These are phyloP conservation scores for Tetrapisispora nanseiensis DNA, from an alignment of 805 yeast genomes.

Conservation along the genomic window DNA sequence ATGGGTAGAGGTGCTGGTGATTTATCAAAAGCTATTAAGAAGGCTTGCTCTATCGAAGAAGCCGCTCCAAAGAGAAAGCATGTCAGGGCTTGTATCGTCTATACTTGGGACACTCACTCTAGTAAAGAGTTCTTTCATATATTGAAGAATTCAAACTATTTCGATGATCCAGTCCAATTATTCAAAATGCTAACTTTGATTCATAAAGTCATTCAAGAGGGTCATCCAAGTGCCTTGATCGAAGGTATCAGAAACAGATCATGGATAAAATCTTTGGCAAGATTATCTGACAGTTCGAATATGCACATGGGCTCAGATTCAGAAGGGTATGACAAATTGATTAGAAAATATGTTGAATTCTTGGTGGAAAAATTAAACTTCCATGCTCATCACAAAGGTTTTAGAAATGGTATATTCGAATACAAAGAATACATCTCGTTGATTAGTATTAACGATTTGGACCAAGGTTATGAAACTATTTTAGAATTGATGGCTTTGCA, in stretches of 20 bases:
- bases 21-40: slow-evolving; percentile 39
- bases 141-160: slow-evolving; percentile 68
- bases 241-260: slow-evolving; percentile 73
- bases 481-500: slow-evolving; percentile 78
- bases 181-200: slow-evolving; percentile 79
- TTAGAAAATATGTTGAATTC: slow-evolving; percentile 64
- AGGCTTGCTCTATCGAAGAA: slow-evolving; percentile 81
- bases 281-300: slow-evolving; percentile 38
- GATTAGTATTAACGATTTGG: slow-evolving; percentile 82
- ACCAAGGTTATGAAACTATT: slow-evolving; percentile 88
- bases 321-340: slow-evolving; percentile 41
- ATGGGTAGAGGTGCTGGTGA: slow-evolving; percentile 22
- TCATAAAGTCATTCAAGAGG: slow-evolving; percentile 94
- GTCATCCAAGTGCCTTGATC: slow-evolving; percentile 75
- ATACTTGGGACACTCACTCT: slow-evolving; percentile 90
- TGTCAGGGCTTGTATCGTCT: slow-evolving; percentile 89
- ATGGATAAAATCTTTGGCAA: slow-evolving; percentile 66
- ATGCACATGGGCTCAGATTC: slow-evolving; percentile 33
- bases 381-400: slow-evolving; percentile 77
- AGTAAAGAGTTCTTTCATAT: slow-evolving; percentile 80
- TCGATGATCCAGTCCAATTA: slow-evolving; percentile 65
- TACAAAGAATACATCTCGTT: slow-evolving; percentile 90
- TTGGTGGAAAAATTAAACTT: slow-evolving; percentile 67
- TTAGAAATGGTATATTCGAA: slow-evolving; percentile 83
- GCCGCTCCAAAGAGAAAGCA: slow-evolving; percentile 93